phyloP scores from a whole-genome alignment of 441 rosid species.

The Gossypium aridum region DNA sequence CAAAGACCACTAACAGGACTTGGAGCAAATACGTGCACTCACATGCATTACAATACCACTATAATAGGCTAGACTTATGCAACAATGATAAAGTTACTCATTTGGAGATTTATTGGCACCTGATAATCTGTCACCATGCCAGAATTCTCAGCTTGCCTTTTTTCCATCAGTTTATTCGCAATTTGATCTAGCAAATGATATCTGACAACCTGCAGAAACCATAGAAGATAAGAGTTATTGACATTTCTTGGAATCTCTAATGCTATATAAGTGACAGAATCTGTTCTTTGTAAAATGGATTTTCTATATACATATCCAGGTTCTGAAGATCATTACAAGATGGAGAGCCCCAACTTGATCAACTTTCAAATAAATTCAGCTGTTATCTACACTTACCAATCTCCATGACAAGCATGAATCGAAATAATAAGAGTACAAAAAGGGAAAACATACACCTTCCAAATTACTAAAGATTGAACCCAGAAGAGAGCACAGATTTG shows the following conservation, averaged over 20 bases:
- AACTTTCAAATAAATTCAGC: neutral
- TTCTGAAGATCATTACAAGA: neutral
- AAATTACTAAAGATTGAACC: neutral
- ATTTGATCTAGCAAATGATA: constrained; percentile 14
- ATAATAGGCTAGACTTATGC: neutral
- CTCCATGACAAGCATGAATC: neutral
- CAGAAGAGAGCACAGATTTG: neutral
- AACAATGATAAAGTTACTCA: neutral
- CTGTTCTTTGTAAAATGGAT: neutral
- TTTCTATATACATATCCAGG: neutral
- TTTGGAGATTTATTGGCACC: constrained; percentile 3
- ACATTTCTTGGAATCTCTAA: neutral
- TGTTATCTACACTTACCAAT: neutral
- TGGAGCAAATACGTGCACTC: neutral
- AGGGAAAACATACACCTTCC: neutral
- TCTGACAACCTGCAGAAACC: constrained; percentile 15
- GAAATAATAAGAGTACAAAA: neutral
- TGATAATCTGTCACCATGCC: constrained; percentile 18
- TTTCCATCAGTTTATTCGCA: constrained; percentile 11
- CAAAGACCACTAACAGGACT: neutral
- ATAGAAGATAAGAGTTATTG: neutral
- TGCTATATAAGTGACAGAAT: neutral
- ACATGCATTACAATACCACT: neutral
- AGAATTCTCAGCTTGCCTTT: constrained; percentile 16
- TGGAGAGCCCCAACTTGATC: neutral